Conservation (phyloP, 805 yeast species). For the Zygosaccharomyces lentus region DNA sequence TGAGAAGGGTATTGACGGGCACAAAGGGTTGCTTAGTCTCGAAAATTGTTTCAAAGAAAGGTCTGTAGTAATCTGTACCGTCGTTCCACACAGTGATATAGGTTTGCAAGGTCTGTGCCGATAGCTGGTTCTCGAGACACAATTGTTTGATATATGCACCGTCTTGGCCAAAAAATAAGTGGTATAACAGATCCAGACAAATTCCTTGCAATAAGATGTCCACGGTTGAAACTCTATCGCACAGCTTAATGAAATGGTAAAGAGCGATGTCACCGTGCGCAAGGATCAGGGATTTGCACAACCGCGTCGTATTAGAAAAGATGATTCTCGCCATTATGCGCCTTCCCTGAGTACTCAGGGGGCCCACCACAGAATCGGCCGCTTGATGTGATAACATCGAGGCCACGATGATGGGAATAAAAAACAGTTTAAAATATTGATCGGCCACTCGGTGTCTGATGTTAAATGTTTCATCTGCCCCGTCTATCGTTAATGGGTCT, state of each 20-base stretch:
- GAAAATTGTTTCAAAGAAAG: constrained; percentile 24
- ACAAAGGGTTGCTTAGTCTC: constrained; percentile 20
- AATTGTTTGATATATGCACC: constrained; percentile 8
- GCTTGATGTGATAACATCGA: constrained; percentile 23
- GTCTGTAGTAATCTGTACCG: constrained; percentile 26
- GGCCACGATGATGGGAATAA: constrained; percentile 21
- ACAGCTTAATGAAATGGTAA: constrained; percentile 36
- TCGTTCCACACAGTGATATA: constrained; percentile 37
- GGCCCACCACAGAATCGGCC: constrained; percentile 1
- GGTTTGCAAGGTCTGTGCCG: constrained; percentile 20
- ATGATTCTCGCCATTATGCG: constrained; percentile 16
- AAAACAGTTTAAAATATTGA: constrained; percentile 22
- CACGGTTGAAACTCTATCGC: constrained; percentile 30
- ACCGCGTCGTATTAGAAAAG: constrained; percentile 22
- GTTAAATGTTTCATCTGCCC: constrained; percentile 6
- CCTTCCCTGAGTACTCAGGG: constrained; percentile 20
- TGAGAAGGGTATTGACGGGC: constrained; percentile 3
- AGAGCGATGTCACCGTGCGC: constrained; percentile 37
- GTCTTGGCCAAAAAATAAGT: constrained; percentile 23
- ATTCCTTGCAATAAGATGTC: constrained; percentile 36
- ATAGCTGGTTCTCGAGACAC: constrained; percentile 24
- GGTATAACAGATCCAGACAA: constrained; percentile 31
- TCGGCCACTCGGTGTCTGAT: constrained; percentile 22
- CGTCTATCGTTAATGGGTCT: constrained; percentile 11
- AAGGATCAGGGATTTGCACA: constrained; percentile 36